A percentile compares a stretch with the other conserved stretches of the same genome.
These are phyloP conservation scores for Vitis cinerea DNA, from an alignment of 164 flowering plant species.

Conservation along the genomic window DNA sequence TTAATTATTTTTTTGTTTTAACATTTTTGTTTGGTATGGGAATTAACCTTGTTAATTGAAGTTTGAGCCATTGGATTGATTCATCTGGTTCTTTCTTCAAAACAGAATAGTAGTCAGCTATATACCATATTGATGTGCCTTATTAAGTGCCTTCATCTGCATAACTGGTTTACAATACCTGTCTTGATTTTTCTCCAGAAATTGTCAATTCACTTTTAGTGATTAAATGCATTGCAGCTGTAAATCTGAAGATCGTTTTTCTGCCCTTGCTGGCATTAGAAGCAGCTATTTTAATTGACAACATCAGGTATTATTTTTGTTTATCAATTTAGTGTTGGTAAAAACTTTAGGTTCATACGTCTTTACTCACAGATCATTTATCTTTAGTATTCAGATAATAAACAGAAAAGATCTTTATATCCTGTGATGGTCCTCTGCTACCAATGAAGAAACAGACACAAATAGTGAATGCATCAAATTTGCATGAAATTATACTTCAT, in stretches of 20 bases:
- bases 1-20: background rate
- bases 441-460: no score
- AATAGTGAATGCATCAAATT: no score
- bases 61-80: background rate
- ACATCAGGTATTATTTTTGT: slow-evolving; percentile 32
- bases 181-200: background rate
- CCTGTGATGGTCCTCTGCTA: no score
- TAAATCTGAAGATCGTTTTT: slow-evolving; percentile 44
- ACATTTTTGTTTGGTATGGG: background rate
- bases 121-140: background rate
- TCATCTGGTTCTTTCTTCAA: background rate
- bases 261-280: slow-evolving; percentile 40
- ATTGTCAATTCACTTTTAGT: background rate
- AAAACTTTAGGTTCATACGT: background rate
- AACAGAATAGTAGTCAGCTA: background rate
- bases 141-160: background rate
- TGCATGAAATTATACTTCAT: no score
- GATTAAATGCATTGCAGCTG: slow-evolving; percentile 23
- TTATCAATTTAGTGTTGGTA: no score
- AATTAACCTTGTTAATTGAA: background rate
- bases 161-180: background rate
- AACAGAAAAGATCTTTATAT: no score
- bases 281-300: slow-evolving; percentile 32
- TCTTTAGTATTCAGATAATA: background rate
- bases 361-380: background rate